Evolutionary conservation across 108 stramenopile genomes (phyloP).

Genomic region (Nitzschia sp.): DNA sequence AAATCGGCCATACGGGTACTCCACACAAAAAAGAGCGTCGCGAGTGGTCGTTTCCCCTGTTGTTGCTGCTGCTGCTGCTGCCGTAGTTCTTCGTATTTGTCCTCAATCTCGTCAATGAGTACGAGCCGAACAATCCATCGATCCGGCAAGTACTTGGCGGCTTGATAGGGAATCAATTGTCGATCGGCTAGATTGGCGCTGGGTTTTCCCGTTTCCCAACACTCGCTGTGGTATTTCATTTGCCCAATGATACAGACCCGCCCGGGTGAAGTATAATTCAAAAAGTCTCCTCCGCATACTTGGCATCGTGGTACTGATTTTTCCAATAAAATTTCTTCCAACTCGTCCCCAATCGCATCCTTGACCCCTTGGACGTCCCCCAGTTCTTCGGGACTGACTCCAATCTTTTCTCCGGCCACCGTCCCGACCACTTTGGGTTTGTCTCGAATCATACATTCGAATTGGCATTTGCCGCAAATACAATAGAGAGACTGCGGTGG

Average conservation of each 20-base stretch:
- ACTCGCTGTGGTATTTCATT: constrained; percentile 8
- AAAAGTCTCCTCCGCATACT: constrained; percentile 7
- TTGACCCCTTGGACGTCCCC: constrained; percentile 13
- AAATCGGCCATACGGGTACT: constrained; percentile 6
- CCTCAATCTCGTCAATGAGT: not conserved
- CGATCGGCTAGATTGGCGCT: constrained; percentile 1
- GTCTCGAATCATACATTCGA: not conserved
- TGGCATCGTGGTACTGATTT: constrained; percentile 1
- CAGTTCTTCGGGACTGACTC: not conserved
- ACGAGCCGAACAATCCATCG: not conserved
- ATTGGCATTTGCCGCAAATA: constrained; percentile 1
- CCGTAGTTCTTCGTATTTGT: not conserved
- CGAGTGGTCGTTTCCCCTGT: not conserved
- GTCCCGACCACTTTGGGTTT: not conserved
- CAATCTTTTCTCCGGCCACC: constrained; percentile 3
- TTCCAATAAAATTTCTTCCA: constrained; percentile 9
- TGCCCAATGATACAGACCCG: not conserved
- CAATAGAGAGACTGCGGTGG: not conserved
- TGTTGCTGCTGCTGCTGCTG: too few relatives aligned
- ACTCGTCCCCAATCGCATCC: constrained; percentile 9
- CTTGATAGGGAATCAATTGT: not conserved
- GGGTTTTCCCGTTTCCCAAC: constrained; percentile 18
- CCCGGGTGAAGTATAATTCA: constrained; percentile 1
- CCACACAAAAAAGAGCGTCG: constrained; percentile 13
- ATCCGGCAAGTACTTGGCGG: constrained; percentile 6